Percentiles rank a stretch among this genome's conserved stretches.
Evolutionary conservation across 2,329 filamentous ascomycete genomes (phyloP).

Genomic region (Diplodia mutila): DNA sequence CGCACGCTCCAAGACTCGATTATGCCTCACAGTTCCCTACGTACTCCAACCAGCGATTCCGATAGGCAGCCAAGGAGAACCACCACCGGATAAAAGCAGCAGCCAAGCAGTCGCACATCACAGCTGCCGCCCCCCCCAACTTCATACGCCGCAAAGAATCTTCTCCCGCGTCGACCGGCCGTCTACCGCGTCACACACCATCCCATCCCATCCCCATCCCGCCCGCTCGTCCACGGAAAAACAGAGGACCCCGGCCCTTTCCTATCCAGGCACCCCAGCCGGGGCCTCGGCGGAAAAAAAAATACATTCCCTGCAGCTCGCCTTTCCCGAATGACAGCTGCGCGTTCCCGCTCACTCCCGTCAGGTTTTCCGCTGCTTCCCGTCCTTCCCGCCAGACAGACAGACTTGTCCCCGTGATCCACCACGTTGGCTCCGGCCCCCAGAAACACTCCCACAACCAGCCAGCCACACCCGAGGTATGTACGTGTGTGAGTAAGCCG

Average conservation of each 20-base stretch:
- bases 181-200: neutral
- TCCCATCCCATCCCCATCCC: neutral
- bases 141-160: slow-evolving; percentile 18
- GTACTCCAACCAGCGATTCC: neutral
- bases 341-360: too few relatives aligned
- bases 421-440: too few relatives aligned
- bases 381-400: neutral
- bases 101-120: neutral
- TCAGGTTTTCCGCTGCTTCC: too few relatives aligned
- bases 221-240: neutral
- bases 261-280: too few relatives aligned
- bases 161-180: neutral
- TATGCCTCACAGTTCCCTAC: too few relatives aligned
- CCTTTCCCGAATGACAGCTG: too few relatives aligned
- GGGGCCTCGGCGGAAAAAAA: too few relatives aligned
- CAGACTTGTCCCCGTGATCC: too few relatives aligned
- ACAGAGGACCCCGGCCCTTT: too few relatives aligned
- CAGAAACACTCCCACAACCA: neutral
- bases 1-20: too few relatives aligned
- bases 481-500: neutral
- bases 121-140: neutral
- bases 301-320: too few relatives aligned
- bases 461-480: neutral
- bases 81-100: too few relatives aligned
- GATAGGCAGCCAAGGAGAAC: neutral